Base-by-base conservation (phyloP, 176 grass and related monocot genomes). In the Carex littledalei region DNA sequence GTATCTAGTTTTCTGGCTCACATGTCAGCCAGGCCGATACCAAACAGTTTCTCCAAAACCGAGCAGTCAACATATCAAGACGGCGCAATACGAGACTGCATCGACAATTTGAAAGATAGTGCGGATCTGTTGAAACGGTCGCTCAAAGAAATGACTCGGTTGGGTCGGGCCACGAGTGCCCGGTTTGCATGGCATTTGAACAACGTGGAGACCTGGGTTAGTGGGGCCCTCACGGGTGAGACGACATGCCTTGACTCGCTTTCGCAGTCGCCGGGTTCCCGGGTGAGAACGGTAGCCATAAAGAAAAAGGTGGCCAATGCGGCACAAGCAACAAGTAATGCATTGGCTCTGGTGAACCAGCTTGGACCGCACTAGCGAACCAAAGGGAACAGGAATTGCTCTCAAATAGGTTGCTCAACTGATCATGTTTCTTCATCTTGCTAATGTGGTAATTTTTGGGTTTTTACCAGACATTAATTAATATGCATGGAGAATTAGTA, bases 141-240 rank as follows among this genome's bases (percentile, higher is more conserved):
- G 41, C 68, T 78, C 58, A 84, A 63, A 55, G 89, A 95, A 92
- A 94, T 93, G 89, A 29, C 2, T 14, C 84, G 83, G 26, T 83
- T 95, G 93, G 89, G 91, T 2, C 88, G 80, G 26, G 85, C 88
- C 0, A 72, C 43, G 15, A 73, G 69, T 53, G 55, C 66, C 7
- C 86, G 93, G 18, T 98, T 93, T 85, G 75, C 26, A 7, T 94
- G 89, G 91, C 47, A 78, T 14, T 90, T 98, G 16, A 85, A 85
- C 86, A 98, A 95, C 84, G 86, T 91, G 5, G 91, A 90, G 92
- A 98, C 95, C n/a, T 93, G 89, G 93, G 88, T 88, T 79, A 93
- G 93, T 87, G 95, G 87, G 16, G 91, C 93, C 34, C 91, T 95
- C 80, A 93, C 95, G 5, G 90, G 93, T 91, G 29, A 87, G 15